phyloP scores from a whole-genome alignment of 1,284 basidiomycete genomes.

The Heterobasidion irregulare region DNA sequence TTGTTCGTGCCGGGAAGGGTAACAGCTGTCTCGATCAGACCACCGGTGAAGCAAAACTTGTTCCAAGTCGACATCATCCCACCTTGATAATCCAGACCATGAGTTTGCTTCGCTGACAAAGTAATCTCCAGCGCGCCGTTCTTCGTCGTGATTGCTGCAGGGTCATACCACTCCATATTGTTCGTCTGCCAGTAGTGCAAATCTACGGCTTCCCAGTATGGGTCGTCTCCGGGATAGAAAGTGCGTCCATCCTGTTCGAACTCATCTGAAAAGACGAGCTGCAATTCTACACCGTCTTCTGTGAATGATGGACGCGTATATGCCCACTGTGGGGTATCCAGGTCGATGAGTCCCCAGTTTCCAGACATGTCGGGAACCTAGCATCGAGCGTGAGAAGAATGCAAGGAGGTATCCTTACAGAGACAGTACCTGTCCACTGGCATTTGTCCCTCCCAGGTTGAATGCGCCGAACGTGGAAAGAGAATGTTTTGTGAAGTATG shows the following conservation, averaged over 20 bases:
- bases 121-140: slow-evolving; percentile 79
- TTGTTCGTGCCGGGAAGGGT: slow-evolving; percentile 73
- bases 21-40: slow-evolving; percentile 65
- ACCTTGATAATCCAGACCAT: slow-evolving; percentile 71
- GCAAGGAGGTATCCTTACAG: neutral
- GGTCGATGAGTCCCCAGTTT: slow-evolving; percentile 68
- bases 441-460: slow-evolving; percentile 78
- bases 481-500: slow-evolving; percentile 46
- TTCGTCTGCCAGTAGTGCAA: slow-evolving; percentile 54
- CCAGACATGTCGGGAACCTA: slow-evolving; percentile 60
- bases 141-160: slow-evolving; percentile 70
- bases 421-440: slow-evolving; percentile 56
- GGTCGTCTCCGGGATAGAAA: slow-evolving; percentile 64
- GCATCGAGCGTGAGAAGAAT: slow-evolving; percentile 4
- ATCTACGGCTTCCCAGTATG: slow-evolving; percentile 66
- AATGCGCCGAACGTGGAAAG: slow-evolving; percentile 56
- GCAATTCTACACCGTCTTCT: slow-evolving; percentile 36
- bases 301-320: slow-evolving; percentile 53
- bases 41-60: slow-evolving; percentile 93
- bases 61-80: slow-evolving; percentile 77
- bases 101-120: slow-evolving; percentile 52
- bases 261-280: slow-evolving; percentile 85
- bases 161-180: slow-evolving; percentile 59
- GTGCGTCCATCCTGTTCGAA: slow-evolving; percentile 77
- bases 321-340: slow-evolving; percentile 59